A percentile compares a stretch with the other conserved stretches of the same genome.
Conservation (phyloP, 2,329 filamentous ascomycete species). For the Pseudogymnoascus sp. region DNA sequence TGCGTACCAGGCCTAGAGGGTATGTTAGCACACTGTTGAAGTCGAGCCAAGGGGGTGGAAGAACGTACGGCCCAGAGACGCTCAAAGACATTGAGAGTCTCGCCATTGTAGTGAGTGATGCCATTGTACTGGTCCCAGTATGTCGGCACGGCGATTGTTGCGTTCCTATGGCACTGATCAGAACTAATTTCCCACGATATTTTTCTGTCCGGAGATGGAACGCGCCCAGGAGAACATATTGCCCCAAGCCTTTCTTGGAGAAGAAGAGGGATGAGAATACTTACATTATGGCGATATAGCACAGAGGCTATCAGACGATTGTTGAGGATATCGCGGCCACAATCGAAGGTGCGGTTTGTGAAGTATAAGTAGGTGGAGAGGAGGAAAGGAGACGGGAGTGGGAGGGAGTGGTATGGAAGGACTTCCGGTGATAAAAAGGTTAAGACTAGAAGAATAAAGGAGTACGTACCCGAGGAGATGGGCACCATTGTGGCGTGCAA, state of each 20-base stretch:
- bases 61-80: slow-evolving; percentile 74
- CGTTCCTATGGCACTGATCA: not conserved
- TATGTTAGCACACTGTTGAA: slow-evolving; percentile 19
- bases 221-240: not conserved
- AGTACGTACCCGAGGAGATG: slow-evolving; percentile 4
- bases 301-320: slow-evolving; percentile 7
- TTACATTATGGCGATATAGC: slow-evolving; percentile 6
- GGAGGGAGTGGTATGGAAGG: not conserved
- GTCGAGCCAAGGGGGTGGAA: slow-evolving; percentile 12
- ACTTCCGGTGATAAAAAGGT: slow-evolving; percentile 2
- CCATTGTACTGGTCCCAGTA: slow-evolving; percentile 57
- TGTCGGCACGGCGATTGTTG: slow-evolving; percentile 18
- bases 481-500: not conserved
- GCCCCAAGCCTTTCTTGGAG: not conserved
- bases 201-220: not conserved
- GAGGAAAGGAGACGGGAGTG: not conserved
- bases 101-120: slow-evolving; percentile 66
- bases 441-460: slow-evolving; percentile 3
- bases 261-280: not conserved
- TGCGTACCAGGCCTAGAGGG: slow-evolving; percentile 72
- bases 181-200: slow-evolving; percentile 5
- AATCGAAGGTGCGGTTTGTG: not conserved
- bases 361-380: slow-evolving; percentile 1
- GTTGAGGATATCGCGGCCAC: not conserved
- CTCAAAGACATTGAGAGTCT: slow-evolving; percentile 76